Percentiles rank a stretch among this genome's conserved stretches.
Evolutionary conservation across 1,284 basidiomycete genomes (phyloP).

Genomic region (Ceratobasidium sp.): DNA sequence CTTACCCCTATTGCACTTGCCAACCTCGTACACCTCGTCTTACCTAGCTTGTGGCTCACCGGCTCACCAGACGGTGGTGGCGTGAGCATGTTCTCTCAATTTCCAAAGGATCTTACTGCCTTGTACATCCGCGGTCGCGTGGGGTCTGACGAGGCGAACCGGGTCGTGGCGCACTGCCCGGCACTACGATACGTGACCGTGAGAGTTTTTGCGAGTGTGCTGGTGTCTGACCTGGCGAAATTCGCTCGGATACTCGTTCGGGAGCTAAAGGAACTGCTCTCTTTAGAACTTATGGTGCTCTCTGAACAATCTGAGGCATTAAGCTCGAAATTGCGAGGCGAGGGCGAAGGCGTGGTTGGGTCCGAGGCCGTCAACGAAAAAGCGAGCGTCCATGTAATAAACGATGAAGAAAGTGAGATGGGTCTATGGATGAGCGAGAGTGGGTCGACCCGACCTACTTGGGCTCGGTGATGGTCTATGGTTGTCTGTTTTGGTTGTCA

Average conservation of each 20-base stretch:
- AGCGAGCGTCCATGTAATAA: slow-evolving; percentile 9
- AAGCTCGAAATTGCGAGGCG: neutral
- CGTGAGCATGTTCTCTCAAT: slow-evolving; percentile 13
- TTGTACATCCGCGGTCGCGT: slow-evolving; percentile 21
- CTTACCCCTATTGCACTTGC: neutral
- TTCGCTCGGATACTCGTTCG: slow-evolving; percentile 8
- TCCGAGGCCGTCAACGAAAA: neutral
- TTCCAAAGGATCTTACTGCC: neutral
- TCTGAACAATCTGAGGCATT: neutral
- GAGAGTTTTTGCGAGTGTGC: neutral
- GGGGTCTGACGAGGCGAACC: slow-evolving; percentile 7
- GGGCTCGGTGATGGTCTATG: neutral
- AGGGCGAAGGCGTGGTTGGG: too few relatives aligned
- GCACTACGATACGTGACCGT: slow-evolving; percentile 11
- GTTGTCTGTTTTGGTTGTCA: neutral
- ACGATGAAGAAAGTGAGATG: slow-evolving; percentile 6
- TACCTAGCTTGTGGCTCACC: slow-evolving; percentile 27
- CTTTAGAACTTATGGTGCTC: slow-evolving; percentile 14
- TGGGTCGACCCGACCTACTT: neutral
- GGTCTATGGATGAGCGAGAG: slow-evolving; percentile 10
- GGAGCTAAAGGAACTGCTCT: neutral
- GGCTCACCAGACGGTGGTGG: neutral
- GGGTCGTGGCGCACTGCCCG: neutral
- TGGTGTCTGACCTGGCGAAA: neutral
- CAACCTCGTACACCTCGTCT: slow-evolving; percentile 2